phyloP scores from a whole-genome alignment of 2,329 filamentous ascomycete genomes.

The Sporothrix humicola region DNA sequence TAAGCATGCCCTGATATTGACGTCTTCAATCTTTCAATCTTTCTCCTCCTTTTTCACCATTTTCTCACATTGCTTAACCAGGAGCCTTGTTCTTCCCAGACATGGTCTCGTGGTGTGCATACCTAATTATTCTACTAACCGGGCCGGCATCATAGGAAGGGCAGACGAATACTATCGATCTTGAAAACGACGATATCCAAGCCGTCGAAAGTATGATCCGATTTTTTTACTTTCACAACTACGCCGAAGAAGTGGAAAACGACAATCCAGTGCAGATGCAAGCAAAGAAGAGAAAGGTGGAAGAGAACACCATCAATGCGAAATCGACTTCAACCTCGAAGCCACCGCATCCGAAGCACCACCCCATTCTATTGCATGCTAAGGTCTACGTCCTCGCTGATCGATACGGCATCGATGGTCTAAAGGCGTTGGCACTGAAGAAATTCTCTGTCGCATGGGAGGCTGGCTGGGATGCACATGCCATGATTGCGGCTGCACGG shows the following conservation, averaged over 20 bases:
- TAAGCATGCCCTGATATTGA: not conserved
- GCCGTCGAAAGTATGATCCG: conserved; percentile 24
- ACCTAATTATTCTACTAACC: not conserved
- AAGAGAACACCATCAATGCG: too few species aligned
- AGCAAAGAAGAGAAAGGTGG: not conserved
- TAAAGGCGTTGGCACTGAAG: not conserved
- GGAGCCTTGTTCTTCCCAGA: too few species aligned
- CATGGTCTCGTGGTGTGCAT: not conserved
- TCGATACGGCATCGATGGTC: not conserved
- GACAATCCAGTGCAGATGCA: not conserved
- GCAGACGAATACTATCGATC: not conserved
- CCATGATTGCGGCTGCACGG: not conserved
- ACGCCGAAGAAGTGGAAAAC: not conserved
- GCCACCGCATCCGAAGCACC: not conserved
- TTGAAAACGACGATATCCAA: not conserved
- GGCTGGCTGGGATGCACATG: not conserved
- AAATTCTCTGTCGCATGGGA: not conserved
- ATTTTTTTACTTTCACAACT: conserved; percentile 25
- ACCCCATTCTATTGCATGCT: not conserved
- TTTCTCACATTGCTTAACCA: too few species aligned
- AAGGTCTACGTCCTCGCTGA: conserved; percentile 22
- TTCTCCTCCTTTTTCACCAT: too few species aligned
- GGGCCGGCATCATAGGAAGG: not conserved
- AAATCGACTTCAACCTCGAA: too few species aligned
- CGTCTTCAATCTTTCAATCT: too few species aligned